Percentiles rank a stretch among this genome's conserved stretches.
These are phyloP conservation scores for Podila horticola DNA, from an alignment of 192 early-diverging fungal species.

Conservation along the genomic window DNA sequence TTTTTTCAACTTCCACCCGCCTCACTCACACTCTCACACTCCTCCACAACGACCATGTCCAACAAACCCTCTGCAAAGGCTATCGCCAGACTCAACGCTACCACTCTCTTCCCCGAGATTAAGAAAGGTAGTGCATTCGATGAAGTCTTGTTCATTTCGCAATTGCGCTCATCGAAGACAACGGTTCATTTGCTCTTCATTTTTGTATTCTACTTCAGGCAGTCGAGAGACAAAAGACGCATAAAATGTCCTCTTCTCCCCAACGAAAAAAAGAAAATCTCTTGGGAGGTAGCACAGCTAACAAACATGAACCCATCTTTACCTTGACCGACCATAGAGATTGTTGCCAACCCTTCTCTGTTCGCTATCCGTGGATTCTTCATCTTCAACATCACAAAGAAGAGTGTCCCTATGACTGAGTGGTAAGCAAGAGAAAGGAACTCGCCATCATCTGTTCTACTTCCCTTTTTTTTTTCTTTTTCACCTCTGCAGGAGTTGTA, in stretches of 20 bases:
- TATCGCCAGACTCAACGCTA: slow-evolving; percentile 48
- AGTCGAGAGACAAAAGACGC: too few relatives aligned
- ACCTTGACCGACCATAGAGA: slow-evolving; percentile 8
- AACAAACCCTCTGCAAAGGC: slow-evolving; percentile 46
- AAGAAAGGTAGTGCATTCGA: slow-evolving; percentile 24
- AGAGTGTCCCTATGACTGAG: slow-evolving; percentile 38
- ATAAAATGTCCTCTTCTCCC: too few relatives aligned
- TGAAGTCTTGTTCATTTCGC: too few relatives aligned
- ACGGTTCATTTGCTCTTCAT: not conserved
- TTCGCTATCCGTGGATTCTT: slow-evolving; percentile 44
- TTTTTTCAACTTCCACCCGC: slow-evolving; percentile 3
- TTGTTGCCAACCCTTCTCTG: slow-evolving; percentile 39
- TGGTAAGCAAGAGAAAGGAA: slow-evolving; percentile 12
- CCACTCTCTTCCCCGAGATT: slow-evolving; percentile 50
- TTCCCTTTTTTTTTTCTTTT: not conserved
- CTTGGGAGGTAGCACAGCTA: not conserved
- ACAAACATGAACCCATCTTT: not conserved
- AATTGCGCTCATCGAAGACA: too few relatives aligned
- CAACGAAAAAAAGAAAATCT: too few relatives aligned
- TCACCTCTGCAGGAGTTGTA: not conserved
- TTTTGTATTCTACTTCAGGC: not conserved
- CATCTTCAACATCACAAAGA: slow-evolving; percentile 48
- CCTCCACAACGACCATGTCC: slow-evolving; percentile 31
- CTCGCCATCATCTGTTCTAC: too few relatives aligned
- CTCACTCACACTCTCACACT: not conserved